phyloP scores from a whole-genome alignment of 176 grass and related monocot genomes.

The Oropetium thomaeum region DNA sequence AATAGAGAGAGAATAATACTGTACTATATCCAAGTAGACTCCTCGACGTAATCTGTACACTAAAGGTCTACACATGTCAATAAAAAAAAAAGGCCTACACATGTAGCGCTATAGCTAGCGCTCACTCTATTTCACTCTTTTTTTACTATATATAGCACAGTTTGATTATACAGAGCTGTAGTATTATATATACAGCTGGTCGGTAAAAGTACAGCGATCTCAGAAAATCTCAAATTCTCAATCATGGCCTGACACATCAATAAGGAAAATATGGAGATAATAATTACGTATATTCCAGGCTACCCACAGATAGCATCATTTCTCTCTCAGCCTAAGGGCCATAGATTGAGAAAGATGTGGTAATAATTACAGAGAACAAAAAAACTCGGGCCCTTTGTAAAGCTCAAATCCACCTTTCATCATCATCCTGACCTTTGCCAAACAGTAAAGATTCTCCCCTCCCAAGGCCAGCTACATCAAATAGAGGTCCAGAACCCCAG shows the following conservation, averaged over 20 bases:
- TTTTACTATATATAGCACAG: background rate
- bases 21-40: background rate
- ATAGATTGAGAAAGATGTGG: slow-evolving; percentile 55
- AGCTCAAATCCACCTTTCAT: slow-evolving; percentile 51
- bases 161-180: background rate
- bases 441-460: slow-evolving; percentile 59
- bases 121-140: background rate
- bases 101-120: background rate
- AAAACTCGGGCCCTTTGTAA: slow-evolving; percentile 59
- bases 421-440: slow-evolving; percentile 49
- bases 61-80: slow-evolving; percentile 6
- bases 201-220: slow-evolving; percentile 27
- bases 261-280: background rate
- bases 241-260: slow-evolving; percentile 50
- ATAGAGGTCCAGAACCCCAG: background rate
- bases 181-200: background rate
- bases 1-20: background rate
- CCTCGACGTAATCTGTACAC: background rate
- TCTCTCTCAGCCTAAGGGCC: slow-evolving; percentile 26
- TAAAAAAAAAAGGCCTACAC: too few relatives aligned
- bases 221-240: slow-evolving; percentile 30
- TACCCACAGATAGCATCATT: slow-evolving; percentile 52
- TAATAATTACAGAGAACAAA: slow-evolving; percentile 59
- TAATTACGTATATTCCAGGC: slow-evolving; percentile 35
- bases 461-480: slow-evolving; percentile 26